Evolutionary conservation across 2,329 filamentous ascomycete genomes (phyloP).

Genomic region (Biscogniauxia marginata): DNA sequence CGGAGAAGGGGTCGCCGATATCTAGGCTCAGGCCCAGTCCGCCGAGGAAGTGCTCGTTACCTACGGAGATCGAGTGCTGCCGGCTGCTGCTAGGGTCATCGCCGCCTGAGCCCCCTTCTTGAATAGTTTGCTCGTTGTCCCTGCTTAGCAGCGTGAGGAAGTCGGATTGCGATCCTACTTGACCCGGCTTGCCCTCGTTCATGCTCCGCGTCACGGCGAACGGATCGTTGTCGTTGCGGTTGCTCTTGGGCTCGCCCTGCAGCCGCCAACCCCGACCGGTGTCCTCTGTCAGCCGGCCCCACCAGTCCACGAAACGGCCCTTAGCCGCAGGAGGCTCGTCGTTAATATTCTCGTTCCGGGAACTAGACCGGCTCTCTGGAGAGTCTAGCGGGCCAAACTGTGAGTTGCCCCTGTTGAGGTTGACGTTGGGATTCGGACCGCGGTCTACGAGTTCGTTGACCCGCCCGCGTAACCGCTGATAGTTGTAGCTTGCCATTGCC

Average conservation of each 20-base stretch:
- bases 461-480: constrained; percentile 35
- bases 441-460: constrained; percentile 32
- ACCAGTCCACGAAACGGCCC: constrained; percentile 45
- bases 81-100: constrained; percentile 25
- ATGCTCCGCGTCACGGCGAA: constrained; percentile 28
- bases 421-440: constrained; percentile 40
- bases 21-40: constrained; percentile 39
- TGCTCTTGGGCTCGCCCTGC: constrained; percentile 28
- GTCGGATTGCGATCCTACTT: constrained; percentile 37
- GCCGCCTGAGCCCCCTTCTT: constrained; percentile 7
- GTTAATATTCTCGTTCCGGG: constrained; percentile 20
- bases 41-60: constrained; percentile 40
- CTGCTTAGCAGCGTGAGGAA: constrained; percentile 44
- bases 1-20: constrained; percentile 46
- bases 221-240: constrained; percentile 24
- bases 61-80: constrained; percentile 33
- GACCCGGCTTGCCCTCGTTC: constrained; percentile 19
- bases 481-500: constrained; percentile 39
- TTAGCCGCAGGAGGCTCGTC: constrained; percentile 30
- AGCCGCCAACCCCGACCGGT: constrained; percentile 39
- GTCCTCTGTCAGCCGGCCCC: constrained; percentile 42
- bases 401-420: constrained; percentile 53
- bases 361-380: constrained; percentile 37
- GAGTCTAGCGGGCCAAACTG: constrained; percentile 43
- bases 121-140: constrained; percentile 38